These are phyloP conservation scores for Loxodes magnus DNA, from an alignment of 73 alveolate genomes.

Conservation along the genomic window DNA sequence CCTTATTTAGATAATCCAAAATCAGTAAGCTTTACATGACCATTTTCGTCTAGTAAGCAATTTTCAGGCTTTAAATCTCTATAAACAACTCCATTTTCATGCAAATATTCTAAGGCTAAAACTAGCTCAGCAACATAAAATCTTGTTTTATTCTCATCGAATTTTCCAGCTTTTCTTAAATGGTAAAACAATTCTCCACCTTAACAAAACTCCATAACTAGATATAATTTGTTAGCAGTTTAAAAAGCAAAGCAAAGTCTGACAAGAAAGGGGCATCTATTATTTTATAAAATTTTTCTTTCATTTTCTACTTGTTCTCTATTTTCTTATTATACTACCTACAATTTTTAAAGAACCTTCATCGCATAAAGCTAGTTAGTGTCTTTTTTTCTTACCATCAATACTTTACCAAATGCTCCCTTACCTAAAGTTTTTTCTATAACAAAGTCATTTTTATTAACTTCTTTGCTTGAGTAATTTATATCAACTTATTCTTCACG, in stretches of 20 bases:
- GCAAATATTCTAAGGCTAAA: constrained; percentile 45
- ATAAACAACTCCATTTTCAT: constrained; percentile 29
- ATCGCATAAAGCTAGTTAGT: constrained; percentile 71
- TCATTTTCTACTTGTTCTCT: constrained; percentile 64
- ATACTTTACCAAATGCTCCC: constrained; percentile 87
- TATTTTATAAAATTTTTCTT: constrained; percentile 55
- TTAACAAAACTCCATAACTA: constrained; percentile 65
- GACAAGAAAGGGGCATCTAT: constrained; percentile 76
- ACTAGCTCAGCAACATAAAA: constrained; percentile 51
- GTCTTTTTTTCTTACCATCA: constrained; percentile 66
- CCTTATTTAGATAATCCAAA: constrained; percentile 79
- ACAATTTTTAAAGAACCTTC: constrained; percentile 37
- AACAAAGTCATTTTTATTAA: no score
- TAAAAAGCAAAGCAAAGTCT: constrained; percentile 71
- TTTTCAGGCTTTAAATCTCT: constrained; percentile 94
- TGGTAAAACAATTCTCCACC: constrained; percentile 93
- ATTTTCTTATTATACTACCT: not conserved
- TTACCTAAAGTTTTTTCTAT: constrained; percentile 66
- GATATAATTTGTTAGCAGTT: constrained; percentile 65
- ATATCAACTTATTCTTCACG: no score
- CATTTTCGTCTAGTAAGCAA: constrained; percentile 61
- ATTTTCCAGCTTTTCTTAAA: constrained; percentile 53
- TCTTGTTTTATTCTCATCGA: constrained; percentile 64
- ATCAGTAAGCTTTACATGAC: constrained; percentile 76
- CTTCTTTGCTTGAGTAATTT: no score